phyloP scores from a whole-genome alignment of 176 grass and related monocot species.

The Saccharum officinarum region DNA sequence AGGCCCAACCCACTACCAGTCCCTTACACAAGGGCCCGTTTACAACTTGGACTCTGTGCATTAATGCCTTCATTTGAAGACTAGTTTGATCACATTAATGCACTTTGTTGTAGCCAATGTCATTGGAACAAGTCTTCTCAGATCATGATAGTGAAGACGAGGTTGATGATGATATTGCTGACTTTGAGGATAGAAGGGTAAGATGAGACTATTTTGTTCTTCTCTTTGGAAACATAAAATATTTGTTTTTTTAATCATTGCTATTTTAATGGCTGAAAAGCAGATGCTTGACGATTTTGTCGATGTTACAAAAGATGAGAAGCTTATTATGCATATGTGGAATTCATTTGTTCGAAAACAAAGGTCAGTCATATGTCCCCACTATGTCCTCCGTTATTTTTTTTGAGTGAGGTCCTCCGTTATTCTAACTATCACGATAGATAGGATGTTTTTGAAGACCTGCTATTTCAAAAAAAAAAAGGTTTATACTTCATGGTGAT shows the following conservation, averaged over 20 bases:
- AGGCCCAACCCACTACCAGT: not conserved
- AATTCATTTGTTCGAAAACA: slow-evolving; percentile 99
- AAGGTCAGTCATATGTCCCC: slow-evolving; percentile 48
- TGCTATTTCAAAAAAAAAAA: not conserved
- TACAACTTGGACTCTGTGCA: not conserved
- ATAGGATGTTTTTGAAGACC: not conserved
- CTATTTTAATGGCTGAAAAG: not conserved
- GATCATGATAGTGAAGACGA: slow-evolving; percentile 98
- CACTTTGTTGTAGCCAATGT: slow-evolving; percentile 80
- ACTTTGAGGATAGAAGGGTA: slow-evolving; percentile 94
- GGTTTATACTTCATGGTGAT: not conserved
- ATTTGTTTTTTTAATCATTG: slow-evolving; percentile 16
- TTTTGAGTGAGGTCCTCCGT: not conserved
- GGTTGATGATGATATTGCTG: slow-evolving; percentile 95
- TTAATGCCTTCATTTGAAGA: slow-evolving; percentile 27
- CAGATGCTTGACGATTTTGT: slow-evolving; percentile 99
- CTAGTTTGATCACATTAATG: slow-evolving; percentile 24
- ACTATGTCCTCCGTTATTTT: slow-evolving; percentile 4
- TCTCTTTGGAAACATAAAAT: slow-evolving; percentile 1
- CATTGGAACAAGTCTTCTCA: slow-evolving; percentile 84
- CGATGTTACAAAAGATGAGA: slow-evolving; percentile 95
- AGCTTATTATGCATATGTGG: slow-evolving; percentile 99
- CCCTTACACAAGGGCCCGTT: not conserved
- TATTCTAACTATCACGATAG: not conserved
- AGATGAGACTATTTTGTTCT: slow-evolving; percentile 34